A percentile compares a stretch with the other conserved stretches of the same genome.
Evolutionary conservation across 495 filamentous ascomycete genomes (phyloP).

Genomic region (Talaromyces thailandensis): DNA sequence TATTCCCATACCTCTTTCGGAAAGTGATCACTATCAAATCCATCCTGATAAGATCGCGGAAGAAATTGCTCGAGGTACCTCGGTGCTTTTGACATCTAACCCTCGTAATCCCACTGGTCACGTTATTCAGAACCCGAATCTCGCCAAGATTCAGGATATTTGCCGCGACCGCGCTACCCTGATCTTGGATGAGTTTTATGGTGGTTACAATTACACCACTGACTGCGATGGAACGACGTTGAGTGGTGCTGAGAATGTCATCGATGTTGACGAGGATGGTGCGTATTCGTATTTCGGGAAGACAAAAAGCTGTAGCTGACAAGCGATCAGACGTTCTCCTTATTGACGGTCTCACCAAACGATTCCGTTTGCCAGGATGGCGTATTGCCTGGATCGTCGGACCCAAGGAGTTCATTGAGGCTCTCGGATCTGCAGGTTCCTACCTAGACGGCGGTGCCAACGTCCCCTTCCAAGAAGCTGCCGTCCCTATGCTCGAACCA

Average conservation of each 20-base stretch:
- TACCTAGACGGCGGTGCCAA: conserved; percentile 97
- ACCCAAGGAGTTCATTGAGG: conserved; percentile 92
- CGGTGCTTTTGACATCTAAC: conserved; percentile 92
- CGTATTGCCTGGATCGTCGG: conserved; percentile 94
- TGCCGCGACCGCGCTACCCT: conserved; percentile 84
- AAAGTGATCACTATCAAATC: conserved; percentile 82
- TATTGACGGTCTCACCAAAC: conserved; percentile 93
- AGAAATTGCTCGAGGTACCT: conserved; percentile 78
- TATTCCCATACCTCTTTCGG: conserved; percentile 75
- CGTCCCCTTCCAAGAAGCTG: conserved; percentile 91
- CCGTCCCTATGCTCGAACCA: conserved; percentile 85
- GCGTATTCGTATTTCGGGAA: neutral
- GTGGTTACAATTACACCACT: conserved; percentile 88
- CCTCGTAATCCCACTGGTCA: conserved; percentile 92
- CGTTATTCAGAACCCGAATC: conserved; percentile 68
- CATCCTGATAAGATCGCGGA: conserved; percentile 86
- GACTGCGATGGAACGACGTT: conserved; percentile 85
- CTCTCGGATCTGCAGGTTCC: conserved; percentile 83
- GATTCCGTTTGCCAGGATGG: conserved; percentile 94
- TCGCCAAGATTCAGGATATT: conserved; percentile 83
- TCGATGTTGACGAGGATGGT: conserved; percentile 59
- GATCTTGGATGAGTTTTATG: conserved; percentile 95
- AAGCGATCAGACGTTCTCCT: conserved; percentile 63
- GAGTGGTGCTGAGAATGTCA: conserved; percentile 76
- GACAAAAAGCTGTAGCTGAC: conserved; percentile 31